Evolutionary conservation across 2,329 filamentous ascomycete genomes (phyloP), one percentile per base, ranked within the genome.

Genomic region (Dryadomyces quercus-mongolicae): DNA sequence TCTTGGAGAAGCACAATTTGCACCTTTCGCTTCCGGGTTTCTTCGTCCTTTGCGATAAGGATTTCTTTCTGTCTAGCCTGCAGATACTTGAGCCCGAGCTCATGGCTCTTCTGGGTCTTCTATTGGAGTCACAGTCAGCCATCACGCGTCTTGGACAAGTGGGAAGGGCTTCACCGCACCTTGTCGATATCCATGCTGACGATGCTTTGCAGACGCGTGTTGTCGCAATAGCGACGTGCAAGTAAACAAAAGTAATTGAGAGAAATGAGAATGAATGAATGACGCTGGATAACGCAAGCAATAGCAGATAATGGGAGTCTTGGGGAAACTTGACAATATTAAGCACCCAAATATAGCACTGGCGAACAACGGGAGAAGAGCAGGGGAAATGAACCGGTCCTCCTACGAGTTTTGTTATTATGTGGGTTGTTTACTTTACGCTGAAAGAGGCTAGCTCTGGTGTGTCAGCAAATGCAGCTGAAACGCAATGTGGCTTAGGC

Each of bases 11-110:
- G 69, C 53, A 91, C 70, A 54, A 84, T 75, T 58, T 84, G 80
- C 57, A 92, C 75, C 60, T 81, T 81, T 52, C 89, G 69, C 59
- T 83, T 78, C 49, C 91, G 82, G 43, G 80, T 74, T 56, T 84
- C 81, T 66, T 97, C 91, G 59, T 89, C 82, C 62, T 87, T 86
- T 60, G 81, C 71, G 54, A 94, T 74, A 12, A 84, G 72, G 53
- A 87, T 78, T 40, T 85, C 78, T 54, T 82, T 74, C 60, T 85
- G 81, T 54, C 79, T 69, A 59, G 77, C 78, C 56, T 77, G 75
- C 60, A 85, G 81, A 65, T 91, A 88, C 61, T 80, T 80, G 57
- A 86, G 70, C 65, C 94, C 88, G 53, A 90, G 76, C 22, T 74
- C 67, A 59, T 77, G 75, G 40, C 78, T 69, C 31, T 66, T 67